phyloP scores from a whole-genome alignment of 495 filamentous ascomycete genomes.

The Tuber borchii region DNA sequence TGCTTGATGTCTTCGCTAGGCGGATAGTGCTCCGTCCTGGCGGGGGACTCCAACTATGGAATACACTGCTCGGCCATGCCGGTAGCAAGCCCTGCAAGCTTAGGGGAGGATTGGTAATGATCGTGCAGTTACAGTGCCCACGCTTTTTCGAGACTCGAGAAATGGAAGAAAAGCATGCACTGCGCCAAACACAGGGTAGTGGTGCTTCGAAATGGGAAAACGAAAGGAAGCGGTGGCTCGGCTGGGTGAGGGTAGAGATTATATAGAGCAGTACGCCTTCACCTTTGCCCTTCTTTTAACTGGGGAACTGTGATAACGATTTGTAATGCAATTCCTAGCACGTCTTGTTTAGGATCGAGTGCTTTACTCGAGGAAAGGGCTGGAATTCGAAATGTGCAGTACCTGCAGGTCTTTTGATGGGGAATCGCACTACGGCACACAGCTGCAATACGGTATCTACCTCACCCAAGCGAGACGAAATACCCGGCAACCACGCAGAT shows the following conservation, averaged over 20 bases:
- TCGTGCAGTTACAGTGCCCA: background rate
- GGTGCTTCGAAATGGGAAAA: background rate
- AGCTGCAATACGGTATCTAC: background rate
- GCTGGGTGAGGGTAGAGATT: background rate
- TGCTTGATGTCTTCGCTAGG: background rate
- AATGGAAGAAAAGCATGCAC: background rate
- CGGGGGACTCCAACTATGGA: background rate
- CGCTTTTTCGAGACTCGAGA: background rate
- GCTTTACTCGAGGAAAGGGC: background rate
- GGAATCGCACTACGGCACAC: background rate
- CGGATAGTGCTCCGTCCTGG: background rate
- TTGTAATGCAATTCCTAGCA: background rate
- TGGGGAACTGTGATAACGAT: background rate
- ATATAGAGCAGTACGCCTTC: background rate
- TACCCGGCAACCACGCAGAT: background rate
- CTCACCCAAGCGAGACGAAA: background rate
- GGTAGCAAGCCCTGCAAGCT: too few relatives aligned
- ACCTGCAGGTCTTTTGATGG: background rate
- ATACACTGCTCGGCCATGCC: background rate
- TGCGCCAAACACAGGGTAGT: background rate
- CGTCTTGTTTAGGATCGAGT: background rate
- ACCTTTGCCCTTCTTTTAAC: background rate
- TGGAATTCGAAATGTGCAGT: background rate
- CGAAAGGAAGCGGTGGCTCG: background rate
- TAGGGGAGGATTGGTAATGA: too few relatives aligned